Conservation (phyloP, 305 asterid genomes). For the Plantago lanceolata region DNA sequence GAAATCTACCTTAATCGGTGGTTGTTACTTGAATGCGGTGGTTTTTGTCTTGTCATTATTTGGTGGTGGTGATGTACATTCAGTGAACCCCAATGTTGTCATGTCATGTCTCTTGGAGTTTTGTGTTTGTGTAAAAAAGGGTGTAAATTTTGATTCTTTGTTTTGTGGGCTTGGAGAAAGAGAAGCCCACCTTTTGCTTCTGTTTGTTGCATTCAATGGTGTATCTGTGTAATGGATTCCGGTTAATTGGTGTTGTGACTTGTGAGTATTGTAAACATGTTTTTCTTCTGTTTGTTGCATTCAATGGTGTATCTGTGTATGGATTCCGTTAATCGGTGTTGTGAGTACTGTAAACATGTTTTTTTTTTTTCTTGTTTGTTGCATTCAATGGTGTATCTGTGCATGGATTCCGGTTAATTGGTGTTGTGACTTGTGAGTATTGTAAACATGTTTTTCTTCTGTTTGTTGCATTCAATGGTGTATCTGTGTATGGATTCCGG, state of each 20-base stretch:
- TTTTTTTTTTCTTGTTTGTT: constrained; percentile 7
- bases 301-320: neutral
- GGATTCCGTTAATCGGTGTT: neutral
- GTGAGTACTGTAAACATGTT: too few species aligned
- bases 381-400: neutral
- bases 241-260: constrained; percentile 1
- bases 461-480: neutral
- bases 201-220: neutral
- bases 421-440: neutral
- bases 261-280: constrained; percentile 11
- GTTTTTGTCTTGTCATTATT: too few species aligned
- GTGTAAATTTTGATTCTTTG: neutral
- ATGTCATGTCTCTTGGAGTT: neutral
- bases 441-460: constrained; percentile 11
- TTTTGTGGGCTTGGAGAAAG: neutral
- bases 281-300: neutral
- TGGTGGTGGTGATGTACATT: too few species aligned
- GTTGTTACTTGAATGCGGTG: too few species aligned
- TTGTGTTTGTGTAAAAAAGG: neutral
- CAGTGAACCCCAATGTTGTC: too few species aligned
- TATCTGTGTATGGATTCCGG: neutral
- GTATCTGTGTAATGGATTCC: neutral
- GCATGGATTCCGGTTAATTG: constrained; percentile 5
- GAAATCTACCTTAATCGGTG: too few species aligned
- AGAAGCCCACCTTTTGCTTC: neutral